Base-by-base conservation (phyloP, 2,329 filamentous ascomycete species). In the Rutstroemia sp. region DNA sequence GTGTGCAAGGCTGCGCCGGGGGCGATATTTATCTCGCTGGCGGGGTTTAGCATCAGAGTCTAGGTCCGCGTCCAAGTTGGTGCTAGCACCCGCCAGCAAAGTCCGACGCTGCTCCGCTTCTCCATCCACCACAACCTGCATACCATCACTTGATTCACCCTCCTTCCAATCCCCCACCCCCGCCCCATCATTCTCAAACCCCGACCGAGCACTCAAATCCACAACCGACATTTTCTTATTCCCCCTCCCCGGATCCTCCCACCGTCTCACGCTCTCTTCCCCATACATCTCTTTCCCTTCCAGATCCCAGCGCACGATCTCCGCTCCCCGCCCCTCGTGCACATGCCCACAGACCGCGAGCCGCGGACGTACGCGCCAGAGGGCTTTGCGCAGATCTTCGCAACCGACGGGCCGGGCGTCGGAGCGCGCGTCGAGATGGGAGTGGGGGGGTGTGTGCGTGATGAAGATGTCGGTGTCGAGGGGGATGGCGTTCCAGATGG, bases 301-400 rank as follows among this genome's bases (percentile, higher is more conserved):
- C 25, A 79, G 66, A 59, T 79, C 75, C 87, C 87, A 91, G 21
- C 69, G 70, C 34, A 91, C 76, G 25, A 81, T 73, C 65, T 85
- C 77, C 9, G 76, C 81, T 12, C 87, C 87, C 61, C 87, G 74
- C 4, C 78, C 83, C 59, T 83, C 80, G 68, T 91, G 87, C 30
- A 89, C 79, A 69, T 91, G 88, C 0, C 88, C 87, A 65, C 84
- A 90, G 18, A 91, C 75, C 19, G 81, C 80, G 49, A 91, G 72
- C 54, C 75, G 73, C 5, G 88, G 87, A 41, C 83, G 75, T 3
- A 87, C 78, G 5, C 78, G 72, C 76, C 79, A 81, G 23, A 90
- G 71, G 0, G 78, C 76, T 52, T 74, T 72, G 8, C 78, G 71
- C 14, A 91, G 74, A 14, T 73, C 76, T 62, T 81, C 77, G 65